Percentiles rank a stretch among this genome's conserved stretches.
Conservation (phyloP, 495 filamentous ascomycete species). For the Hypoxylon trugodes region DNA sequence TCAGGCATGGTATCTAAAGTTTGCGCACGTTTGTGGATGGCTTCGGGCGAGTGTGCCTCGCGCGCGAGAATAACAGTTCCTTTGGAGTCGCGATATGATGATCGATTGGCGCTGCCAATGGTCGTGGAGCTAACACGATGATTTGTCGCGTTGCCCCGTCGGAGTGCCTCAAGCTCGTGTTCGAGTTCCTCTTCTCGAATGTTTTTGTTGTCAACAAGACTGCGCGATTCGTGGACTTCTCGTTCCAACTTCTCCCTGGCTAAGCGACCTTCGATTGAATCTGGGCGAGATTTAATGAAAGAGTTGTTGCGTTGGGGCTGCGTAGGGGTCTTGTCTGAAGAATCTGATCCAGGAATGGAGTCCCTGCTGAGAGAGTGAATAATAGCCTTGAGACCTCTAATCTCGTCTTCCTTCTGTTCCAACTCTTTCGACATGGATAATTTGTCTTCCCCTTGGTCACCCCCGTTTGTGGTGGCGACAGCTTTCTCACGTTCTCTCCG, state of each 20-base stretch:
- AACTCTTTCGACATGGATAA: slow-evolving; percentile 71
- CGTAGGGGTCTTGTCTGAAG: slow-evolving; percentile 52
- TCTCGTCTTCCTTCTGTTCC: slow-evolving; percentile 96
- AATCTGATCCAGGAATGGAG: slow-evolving; percentile 60
- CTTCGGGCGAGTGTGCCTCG: slow-evolving; percentile 48
- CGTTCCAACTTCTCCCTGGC: slow-evolving; percentile 72
- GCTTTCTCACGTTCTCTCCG: slow-evolving; percentile 90
- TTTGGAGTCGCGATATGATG: slow-evolving; percentile 65
- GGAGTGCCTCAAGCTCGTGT: slow-evolving; percentile 78
- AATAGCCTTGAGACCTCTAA: slow-evolving; percentile 94
- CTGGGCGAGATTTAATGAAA: slow-evolving; percentile 48
- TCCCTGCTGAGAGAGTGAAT: slow-evolving; percentile 92
- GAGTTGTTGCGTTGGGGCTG: slow-evolving; percentile 50
- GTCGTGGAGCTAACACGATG: slow-evolving; percentile 62
- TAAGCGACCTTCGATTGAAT: slow-evolving; percentile 66
- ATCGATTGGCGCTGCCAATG: slow-evolving; percentile 58
- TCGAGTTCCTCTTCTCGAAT: slow-evolving; percentile 89
- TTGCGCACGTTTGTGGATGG: slow-evolving; percentile 53
- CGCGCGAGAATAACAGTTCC: slow-evolving; percentile 64
- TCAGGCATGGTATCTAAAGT: slow-evolving; percentile 71
- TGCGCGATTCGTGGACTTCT: slow-evolving; percentile 78
- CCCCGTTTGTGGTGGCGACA: slow-evolving; percentile 65
- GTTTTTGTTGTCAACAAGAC: slow-evolving; percentile 72
- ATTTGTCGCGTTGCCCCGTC: slow-evolving; percentile 48
- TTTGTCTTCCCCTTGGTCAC: slow-evolving; percentile 57